Evolutionary conservation across 208 protist species (phyloP), one percentile per base, ranked within the genome.

Genomic region (Trypanosoma boissoni): DNA sequence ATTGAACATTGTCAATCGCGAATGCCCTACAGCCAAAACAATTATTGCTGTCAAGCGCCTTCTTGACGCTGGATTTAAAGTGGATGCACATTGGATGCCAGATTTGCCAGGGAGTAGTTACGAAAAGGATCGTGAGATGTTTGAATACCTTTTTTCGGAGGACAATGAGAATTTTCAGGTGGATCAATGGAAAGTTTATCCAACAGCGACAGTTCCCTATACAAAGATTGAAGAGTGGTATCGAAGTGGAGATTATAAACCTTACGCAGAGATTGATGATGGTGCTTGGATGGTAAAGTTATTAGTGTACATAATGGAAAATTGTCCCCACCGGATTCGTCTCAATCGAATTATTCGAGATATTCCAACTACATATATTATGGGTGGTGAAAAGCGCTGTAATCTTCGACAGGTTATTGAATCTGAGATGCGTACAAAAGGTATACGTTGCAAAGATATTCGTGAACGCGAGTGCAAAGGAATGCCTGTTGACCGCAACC

Each of bases 71-170:
- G 98, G 99, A 14, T 99, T 98, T 76, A 99, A 99, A 77, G 94
- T 99, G 6, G 97, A 99, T 44, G 91, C 96, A 0, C 98, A 99
- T 72, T 99, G 99, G 95, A 99, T 99, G 99, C 99, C 99, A 1
- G 98, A 99, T 83, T 76, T 99, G 20, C 98, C 98, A 5, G 97
- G 97, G 56, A 97, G 96, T 63, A 96, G 84, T 49, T 88, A 97
- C 53, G 92, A 96, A 50, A 83, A 97, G 55, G 98, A 99, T 73
- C 70, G 95, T 21, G 86, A 93, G 57, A 88, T 97, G 57, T 98
- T 99, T 62, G 64, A 94, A 53, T 81, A 67, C 49, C 81, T 95
- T 34, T 80, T 92, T 53, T 89, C 83, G 1, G 2, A 20, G 6
- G 85, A 95, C 20, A 94, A 96, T 58, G 95, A 98, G 51, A 76